Evolutionary conservation across 331 rosid species (phyloP), one percentile per base, ranked within the genome.

Genomic region (Stylosanthes scabra): DNA sequence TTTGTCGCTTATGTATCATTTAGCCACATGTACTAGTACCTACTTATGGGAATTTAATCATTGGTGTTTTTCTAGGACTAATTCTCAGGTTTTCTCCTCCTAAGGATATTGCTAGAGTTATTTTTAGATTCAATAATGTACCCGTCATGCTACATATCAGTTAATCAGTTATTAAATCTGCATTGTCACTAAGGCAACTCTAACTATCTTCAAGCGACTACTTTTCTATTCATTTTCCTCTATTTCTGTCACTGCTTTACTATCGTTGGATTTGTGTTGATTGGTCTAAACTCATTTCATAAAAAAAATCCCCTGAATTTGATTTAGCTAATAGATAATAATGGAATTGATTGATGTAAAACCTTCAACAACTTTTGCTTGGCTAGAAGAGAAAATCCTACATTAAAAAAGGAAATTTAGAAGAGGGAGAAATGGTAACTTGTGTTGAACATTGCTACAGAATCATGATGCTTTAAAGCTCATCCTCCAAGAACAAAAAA

Each of bases 401-500:
- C 70, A 14, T 12, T 84, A 72, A 76, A 82, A 87, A 61, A 7
- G 59, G 54, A 62, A 56, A 51, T 20, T 11, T 42, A 28, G 3
- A 12, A 41, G 7, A 12, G 12, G 12, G 9, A 39, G 44, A 50
- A 39, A 46, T 10, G 78, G 71, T 13, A 75, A 44, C 15, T 58
- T 60, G 1, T 20, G 25, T 20, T 20, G 25, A 20, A 78, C 49
- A 68, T 59, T 52, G 63, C 71, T 54, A 28, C 72, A 51, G 83
- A 80, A 88, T 52, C 68, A 42, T 68, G 45, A 15, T 5, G 83
- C 78, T 51, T 88, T 84, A 95, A 65, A 95, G 99, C 77, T 95
- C 99, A 83, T 91, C 99, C 98, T 93, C 91, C 78, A 81, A 64
- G 66, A 34, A 76, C 34, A 55, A 12, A 2, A 39, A 45, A 47